Conservation (phyloP, 768 basidiomycete species). For the Leccinum pellstonianum region DNA sequence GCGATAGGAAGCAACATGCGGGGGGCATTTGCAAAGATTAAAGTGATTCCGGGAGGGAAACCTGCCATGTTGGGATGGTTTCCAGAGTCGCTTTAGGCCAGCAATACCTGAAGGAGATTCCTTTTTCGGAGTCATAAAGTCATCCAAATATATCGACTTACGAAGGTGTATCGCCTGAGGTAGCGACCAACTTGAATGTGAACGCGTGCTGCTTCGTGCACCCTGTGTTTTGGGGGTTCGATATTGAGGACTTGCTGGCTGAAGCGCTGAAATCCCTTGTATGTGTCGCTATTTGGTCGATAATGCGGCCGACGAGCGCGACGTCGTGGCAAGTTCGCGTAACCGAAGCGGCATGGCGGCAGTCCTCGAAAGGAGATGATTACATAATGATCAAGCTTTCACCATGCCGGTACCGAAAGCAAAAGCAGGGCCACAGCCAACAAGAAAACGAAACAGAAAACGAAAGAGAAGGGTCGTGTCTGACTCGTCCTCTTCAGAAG, state of each 20-base stretch:
- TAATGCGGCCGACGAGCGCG: no score
- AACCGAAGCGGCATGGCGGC: no score
- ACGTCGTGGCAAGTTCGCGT: no score
- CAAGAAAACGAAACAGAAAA: constrained; percentile 51
- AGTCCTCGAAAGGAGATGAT: not conserved
- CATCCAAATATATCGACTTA: not conserved
- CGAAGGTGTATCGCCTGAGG: not conserved
- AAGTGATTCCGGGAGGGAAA: constrained; percentile 32
- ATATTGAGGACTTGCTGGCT: no score
- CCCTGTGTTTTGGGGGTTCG: no score
- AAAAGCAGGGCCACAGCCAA: constrained; percentile 18
- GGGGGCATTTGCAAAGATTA: constrained; percentile 24
- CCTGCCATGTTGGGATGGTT: constrained; percentile 18
- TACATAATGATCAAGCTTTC: not conserved
- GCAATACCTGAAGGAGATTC: not conserved
- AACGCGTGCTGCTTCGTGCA: no score
- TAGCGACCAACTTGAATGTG: not conserved
- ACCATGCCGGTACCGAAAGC: not conserved
- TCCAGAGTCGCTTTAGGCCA: not conserved
- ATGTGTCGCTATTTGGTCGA: no score
- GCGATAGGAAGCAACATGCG: constrained; percentile 16
- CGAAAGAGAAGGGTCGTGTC: constrained; percentile 51
- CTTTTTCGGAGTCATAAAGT: not conserved
- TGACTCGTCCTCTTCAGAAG: constrained; percentile 43
- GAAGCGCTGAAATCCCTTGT: no score